Evolutionary conservation across 2,329 filamentous ascomycete genomes (phyloP).

Genomic region (Mollisiaceae sp.): DNA sequence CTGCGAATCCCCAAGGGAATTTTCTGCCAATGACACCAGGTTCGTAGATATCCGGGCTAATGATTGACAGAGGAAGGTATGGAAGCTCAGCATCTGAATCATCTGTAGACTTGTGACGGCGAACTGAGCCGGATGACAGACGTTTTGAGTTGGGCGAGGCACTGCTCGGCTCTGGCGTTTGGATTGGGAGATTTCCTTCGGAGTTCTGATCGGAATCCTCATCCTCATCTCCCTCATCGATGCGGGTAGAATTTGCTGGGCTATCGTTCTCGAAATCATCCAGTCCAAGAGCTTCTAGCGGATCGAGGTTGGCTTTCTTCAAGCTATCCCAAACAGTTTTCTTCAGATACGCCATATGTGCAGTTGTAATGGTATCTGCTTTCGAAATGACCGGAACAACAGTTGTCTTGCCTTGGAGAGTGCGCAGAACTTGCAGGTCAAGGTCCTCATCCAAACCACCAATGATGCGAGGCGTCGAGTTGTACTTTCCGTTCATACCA

Average conservation of each 20-base stretch:
- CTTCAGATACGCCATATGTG: slow-evolving; percentile 92
- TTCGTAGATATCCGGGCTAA: slow-evolving; percentile 92
- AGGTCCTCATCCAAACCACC: slow-evolving; percentile 85
- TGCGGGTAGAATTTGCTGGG: slow-evolving; percentile 51
- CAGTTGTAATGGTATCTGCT: slow-evolving; percentile 93
- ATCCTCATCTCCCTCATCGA: slow-evolving; percentile 62
- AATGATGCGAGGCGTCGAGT: slow-evolving; percentile 50
- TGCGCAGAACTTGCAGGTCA: slow-evolving; percentile 87
- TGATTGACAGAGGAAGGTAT: slow-evolving; percentile 86
- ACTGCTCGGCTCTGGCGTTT: slow-evolving; percentile 37
- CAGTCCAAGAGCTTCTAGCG: slow-evolving; percentile 82
- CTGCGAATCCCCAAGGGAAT: slow-evolving; percentile 96
- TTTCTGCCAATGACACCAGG: slow-evolving; percentile 78
- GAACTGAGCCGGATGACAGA: slow-evolving; percentile 41
- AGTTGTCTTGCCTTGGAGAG: slow-evolving; percentile 89
- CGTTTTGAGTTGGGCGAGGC: slow-evolving; percentile 39
- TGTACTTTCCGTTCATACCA: slow-evolving; percentile 55
- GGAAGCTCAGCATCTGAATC: slow-evolving; percentile 60
- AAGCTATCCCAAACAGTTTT: slow-evolving; percentile 88
- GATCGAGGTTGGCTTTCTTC: slow-evolving; percentile 84
- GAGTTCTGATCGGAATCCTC: slow-evolving; percentile 40
- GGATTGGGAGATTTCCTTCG: slow-evolving; percentile 48
- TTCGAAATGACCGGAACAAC: slow-evolving; percentile 96
- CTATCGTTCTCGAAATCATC: slow-evolving; percentile 73
- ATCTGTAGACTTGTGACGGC: slow-evolving; percentile 40